Conservation (phyloP, 306 rosid species). For the Fagus sylvatica region DNA sequence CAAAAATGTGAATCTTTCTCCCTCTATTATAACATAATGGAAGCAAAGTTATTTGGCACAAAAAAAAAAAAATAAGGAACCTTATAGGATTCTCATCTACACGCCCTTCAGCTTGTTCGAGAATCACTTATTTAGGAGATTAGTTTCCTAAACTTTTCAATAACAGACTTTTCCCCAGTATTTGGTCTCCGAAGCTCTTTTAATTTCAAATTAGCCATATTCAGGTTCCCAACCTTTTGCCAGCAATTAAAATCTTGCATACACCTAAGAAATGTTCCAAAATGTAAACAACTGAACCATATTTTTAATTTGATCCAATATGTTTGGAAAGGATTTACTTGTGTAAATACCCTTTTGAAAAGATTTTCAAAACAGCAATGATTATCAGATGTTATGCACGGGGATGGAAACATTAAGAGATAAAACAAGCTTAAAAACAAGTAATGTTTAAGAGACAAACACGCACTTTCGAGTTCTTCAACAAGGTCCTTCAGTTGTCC, state of each 20-base stretch:
- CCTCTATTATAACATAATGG: neutral
- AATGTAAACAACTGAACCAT: neutral
- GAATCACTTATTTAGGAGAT: neutral
- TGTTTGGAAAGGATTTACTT: neutral
- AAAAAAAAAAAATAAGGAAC: neutral
- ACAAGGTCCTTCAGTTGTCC: slow-evolving; percentile 71
- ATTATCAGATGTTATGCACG: slow-evolving; percentile 9
- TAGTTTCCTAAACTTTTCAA: neutral
- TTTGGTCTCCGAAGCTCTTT: neutral
- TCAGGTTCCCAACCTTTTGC: neutral
- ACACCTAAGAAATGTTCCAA: neutral
- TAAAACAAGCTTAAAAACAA: neutral
- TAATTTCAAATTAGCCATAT: neutral
- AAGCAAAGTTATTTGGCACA: neutral
- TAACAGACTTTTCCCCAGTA: neutral
- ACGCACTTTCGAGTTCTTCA: slow-evolving; percentile 86
- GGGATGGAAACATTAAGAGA: slow-evolving; percentile 9
- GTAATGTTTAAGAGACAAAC: neutral
- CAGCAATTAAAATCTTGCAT: neutral
- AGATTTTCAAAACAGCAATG: neutral
- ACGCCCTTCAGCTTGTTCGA: neutral
- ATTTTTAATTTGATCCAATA: neutral
- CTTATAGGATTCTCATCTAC: slow-evolving; percentile 12
- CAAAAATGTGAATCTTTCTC: no score
- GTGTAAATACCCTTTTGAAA: neutral